Conservation (phyloP, 2,329 filamentous ascomycete species). For the Zasmidium citrigriseum region DNA sequence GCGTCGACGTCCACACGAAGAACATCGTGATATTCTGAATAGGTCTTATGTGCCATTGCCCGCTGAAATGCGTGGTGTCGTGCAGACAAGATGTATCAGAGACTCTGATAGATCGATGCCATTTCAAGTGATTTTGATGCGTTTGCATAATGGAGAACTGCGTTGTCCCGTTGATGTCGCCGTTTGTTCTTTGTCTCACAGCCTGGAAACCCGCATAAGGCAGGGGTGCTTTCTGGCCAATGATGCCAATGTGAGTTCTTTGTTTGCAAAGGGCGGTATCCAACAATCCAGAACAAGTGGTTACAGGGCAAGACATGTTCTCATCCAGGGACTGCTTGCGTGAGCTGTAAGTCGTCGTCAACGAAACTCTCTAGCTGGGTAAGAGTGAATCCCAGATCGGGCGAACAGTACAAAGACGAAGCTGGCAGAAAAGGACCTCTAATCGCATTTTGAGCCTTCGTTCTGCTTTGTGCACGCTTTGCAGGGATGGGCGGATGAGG, state of each 20-base stretch:
- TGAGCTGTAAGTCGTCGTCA: slow-evolving; percentile 38
- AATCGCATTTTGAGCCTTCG: slow-evolving; percentile 13
- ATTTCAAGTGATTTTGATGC: too few species aligned
- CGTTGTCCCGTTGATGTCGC: neutral
- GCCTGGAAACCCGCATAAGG: neutral
- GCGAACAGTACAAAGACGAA: slow-evolving; percentile 21
- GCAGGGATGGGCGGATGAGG: slow-evolving; percentile 18
- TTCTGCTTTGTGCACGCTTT: slow-evolving; percentile 1
- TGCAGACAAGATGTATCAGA: too few species aligned
- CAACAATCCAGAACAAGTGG: neutral
- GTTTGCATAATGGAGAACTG: neutral
- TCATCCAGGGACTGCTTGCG: slow-evolving; percentile 29
- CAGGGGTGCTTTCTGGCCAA: neutral
- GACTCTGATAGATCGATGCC: too few species aligned
- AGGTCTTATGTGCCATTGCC: neutral
- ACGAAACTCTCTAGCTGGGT: slow-evolving; percentile 37
- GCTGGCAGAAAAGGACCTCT: slow-evolving; percentile 20
- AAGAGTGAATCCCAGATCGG: slow-evolving; percentile 30
- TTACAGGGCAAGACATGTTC: neutral
- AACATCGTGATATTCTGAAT: slow-evolving; percentile 3
- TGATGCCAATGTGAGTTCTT: neutral
- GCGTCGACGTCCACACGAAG: neutral
- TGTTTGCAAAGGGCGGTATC: neutral
- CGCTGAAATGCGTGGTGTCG: too few species aligned
- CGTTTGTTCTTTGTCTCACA: neutral